Base-by-base conservation (phyloP, 768 basidiomycete species). In the Strobilomyces echinocephalus region DNA sequence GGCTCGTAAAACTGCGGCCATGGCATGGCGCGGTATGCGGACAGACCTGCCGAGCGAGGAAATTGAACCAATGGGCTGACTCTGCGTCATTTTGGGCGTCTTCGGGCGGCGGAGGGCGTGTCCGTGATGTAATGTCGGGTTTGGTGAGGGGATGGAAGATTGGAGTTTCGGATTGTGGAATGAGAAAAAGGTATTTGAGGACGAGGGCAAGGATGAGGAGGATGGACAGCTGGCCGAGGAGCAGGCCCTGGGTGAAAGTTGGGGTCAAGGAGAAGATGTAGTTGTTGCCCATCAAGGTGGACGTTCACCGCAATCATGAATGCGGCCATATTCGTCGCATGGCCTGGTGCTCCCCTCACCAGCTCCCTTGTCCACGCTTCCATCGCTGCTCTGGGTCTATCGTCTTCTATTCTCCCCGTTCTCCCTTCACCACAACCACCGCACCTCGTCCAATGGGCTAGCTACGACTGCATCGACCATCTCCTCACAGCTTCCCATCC, bases 151-250 rank as follows among this genome's bases (percentile, higher is more conserved):
- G 81, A 60, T 82, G 84, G 68, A 84, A 87, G 33, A 79, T 74
- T 1, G 80, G 74, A 0, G 77, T 74, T 56, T 80, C 80, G 61
- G 79, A 74, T 26, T 82, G 77, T 7, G 89, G 83, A 61, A 97
- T 91, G 57, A 99, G 85, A 66, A 99, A 97, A 52, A 98, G 84
- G 73, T 97, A 98, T 66, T 91, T 90, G 72, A 99, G 83, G 66
- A 99, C 81, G 57, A 94, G 73, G 44, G 76, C 77, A 28, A 91
- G 78, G 44, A 95, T 78, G 47, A 87, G 63, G 41, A 92, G 75
- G 61, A 99, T 86, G 24, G 93, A 95, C 20, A 91, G 76, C 69
- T 98, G 95, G 52, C 95, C 95, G 41, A 97, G 72, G 36, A 99
- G 75, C 34, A 99, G 81, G 15, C 95, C 95, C 67, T 97, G 95